Base-by-base conservation (phyloP, 164 flowering plant genomes). In the Magnolia officinalis region DNA sequence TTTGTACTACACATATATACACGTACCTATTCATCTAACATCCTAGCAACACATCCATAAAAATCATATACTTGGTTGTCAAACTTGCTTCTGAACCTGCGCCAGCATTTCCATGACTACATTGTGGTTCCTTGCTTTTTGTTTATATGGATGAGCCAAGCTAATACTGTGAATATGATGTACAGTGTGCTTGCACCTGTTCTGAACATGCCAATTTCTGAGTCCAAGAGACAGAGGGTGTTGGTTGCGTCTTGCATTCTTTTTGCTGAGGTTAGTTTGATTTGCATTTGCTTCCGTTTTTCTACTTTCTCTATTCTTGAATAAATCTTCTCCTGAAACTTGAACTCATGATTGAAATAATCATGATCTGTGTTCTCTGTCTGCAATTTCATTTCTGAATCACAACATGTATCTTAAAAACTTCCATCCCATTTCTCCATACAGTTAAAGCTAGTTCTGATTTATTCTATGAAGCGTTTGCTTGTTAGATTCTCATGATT, bases 151-250 rank as follows among this genome's bases (percentile, higher is more conserved):
- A 70, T 13, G 49, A 52, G 50, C 21, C 59, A 67, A 65, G 69
- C 80, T 76, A 70, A 81, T 76, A 24, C 74, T 49, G 20, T 59
- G 37, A 24, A 81, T 58, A 21, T 84, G 50, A n/a, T 83, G 6
- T 84, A 71, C 95, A 96, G 99, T 83, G 99, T 96, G 71, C 93
- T 96, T 76, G 89, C 98, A 64, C 99, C 99, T 76, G 84, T 96
- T 78, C 88, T 96, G 63, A 94, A 94, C 86, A 94, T 93, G 98
- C 95, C 97, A 65, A 84, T 96, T 82, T 88, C 98, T 26, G 99
- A 96, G 86, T 90, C 98, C 63, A 94, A 89, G 87, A 89, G 98
- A 81, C 99, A 94, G 85, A 90, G 99, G 80, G 99, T 96, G 76
- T 78, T 96, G 91, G 99, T 93, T 80, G 96, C 99, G 29, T 92